Conservation (phyloP, 108 stramenopile species). For the Asterionellopsis glacialis region DNA sequence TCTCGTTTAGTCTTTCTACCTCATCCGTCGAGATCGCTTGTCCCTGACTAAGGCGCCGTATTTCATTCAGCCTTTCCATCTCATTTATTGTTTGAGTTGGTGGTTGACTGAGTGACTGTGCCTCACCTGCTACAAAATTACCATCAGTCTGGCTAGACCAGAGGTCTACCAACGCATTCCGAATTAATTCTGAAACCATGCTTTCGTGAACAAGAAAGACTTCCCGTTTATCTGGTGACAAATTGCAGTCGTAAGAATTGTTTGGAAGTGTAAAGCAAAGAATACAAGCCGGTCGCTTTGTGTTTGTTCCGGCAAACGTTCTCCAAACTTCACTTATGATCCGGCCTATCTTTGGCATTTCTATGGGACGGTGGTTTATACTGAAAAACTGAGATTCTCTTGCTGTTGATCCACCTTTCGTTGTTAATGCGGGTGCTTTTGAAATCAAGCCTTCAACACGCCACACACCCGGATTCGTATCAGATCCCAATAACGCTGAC, state of each 20-base stretch:
- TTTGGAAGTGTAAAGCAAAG: slow-evolving; percentile 77
- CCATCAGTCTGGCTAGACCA: slow-evolving; percentile 64
- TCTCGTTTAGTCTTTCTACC: slow-evolving; percentile 2
- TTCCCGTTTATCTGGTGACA: slow-evolving; percentile 95
- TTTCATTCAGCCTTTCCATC: background rate
- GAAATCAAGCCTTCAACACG: slow-evolving; percentile 77
- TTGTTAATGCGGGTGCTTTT: slow-evolving; percentile 52
- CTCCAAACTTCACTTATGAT: slow-evolving; percentile 79
- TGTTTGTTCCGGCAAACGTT: slow-evolving; percentile 46
- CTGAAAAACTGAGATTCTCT: slow-evolving; percentile 80
- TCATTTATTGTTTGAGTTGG: background rate
- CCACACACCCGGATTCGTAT: slow-evolving; percentile 20
- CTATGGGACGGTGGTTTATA: slow-evolving; percentile 95
- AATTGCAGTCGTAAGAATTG: slow-evolving; percentile 88
- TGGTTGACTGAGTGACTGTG: slow-evolving; percentile 14
- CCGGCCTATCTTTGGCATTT: slow-evolving; percentile 76
- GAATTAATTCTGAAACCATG: slow-evolving; percentile 40
- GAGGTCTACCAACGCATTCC: slow-evolving; percentile 32
- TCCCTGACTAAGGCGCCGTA: background rate
- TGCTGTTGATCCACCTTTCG: slow-evolving; percentile 15
- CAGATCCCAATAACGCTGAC: slow-evolving; percentile 7
- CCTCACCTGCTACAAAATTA: slow-evolving; percentile 53
- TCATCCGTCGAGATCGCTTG: background rate
- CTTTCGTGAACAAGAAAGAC: slow-evolving; percentile 82
- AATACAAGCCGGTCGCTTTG: slow-evolving; percentile 87